phyloP scores from a whole-genome alignment of 2,329 filamentous ascomycete species.

The Fusarium algeriense region DNA sequence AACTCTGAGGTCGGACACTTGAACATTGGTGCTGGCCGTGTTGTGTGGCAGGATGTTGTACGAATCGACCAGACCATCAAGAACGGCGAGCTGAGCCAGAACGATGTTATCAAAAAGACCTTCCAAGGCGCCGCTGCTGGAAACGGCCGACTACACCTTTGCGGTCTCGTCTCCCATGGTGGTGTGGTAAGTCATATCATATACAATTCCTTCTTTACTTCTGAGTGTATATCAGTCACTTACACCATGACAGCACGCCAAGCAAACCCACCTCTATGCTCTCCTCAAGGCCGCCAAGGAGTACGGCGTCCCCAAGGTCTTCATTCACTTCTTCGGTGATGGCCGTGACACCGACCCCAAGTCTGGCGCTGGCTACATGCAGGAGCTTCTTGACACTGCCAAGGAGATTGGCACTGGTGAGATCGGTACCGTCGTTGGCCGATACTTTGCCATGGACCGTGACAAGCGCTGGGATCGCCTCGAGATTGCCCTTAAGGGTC shows the following conservation, averaged over 20 bases:
- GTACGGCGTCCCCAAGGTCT: conserved; percentile 87
- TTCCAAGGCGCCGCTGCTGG: conserved; percentile 85
- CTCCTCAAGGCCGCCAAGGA: conserved; percentile 92
- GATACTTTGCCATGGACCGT: conserved; percentile 99
- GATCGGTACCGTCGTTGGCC: conserved; percentile 91
- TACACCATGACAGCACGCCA: conserved; percentile 75
- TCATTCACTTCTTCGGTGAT: conserved; percentile 99
- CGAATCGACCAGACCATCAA: conserved; percentile 95
- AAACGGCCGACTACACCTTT: conserved; percentile 92
- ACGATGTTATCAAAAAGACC: conserved; percentile 80
- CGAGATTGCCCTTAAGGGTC: conserved; percentile 87
- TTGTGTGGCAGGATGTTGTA: conserved; percentile 98
- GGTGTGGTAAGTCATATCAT: conserved; percentile 74
- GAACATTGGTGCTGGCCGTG: conserved; percentile 97
- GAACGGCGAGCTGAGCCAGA: conserved; percentile 81
- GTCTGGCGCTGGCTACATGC: conserved; percentile 88
- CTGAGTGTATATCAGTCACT: conserved; percentile 5
- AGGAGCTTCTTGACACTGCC: conserved; percentile 82
- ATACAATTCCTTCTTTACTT: not conserved
- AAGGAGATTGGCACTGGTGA: conserved; percentile 89
- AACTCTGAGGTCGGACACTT: conserved; percentile 99
- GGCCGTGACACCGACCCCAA: conserved; percentile 98
- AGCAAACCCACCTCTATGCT: conserved; percentile 92
- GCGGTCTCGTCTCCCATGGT: conserved; percentile 92
- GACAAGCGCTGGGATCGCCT: conserved; percentile 99